A percentile compares a stretch with the other conserved stretches of the same genome.
Conservation (phyloP, 495 filamentous ascomycete species). For the Staphylotrichum tortipilum region DNA sequence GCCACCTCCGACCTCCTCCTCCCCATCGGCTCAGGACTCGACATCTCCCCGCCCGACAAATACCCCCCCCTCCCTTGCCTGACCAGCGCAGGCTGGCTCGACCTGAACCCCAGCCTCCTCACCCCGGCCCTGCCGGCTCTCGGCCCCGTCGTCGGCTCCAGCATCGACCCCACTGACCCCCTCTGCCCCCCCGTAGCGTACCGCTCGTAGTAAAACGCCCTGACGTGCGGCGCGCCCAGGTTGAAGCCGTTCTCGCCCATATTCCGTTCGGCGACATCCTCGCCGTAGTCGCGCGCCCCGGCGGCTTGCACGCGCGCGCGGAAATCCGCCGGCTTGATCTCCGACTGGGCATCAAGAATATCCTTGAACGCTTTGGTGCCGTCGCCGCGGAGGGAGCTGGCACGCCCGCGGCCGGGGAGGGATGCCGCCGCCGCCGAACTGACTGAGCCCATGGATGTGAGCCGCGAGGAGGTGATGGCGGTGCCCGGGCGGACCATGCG, state of each 20-base stretch:
- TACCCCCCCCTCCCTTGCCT: no score
- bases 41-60: no score
- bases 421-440: no score
- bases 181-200: no score
- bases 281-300: slow-evolving; percentile 42
- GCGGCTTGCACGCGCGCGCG: slow-evolving; percentile 36
- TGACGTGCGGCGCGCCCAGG: slow-evolving; percentile 22
- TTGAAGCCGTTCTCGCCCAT: slow-evolving; percentile 30
- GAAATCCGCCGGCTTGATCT: slow-evolving; percentile 38
- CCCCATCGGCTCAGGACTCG: no score
- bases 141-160: no score
- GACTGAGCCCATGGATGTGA: no score
- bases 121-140: not conserved
- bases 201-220: slow-evolving; percentile 28
- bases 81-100: not conserved
- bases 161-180: no score
- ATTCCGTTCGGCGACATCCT: slow-evolving; percentile 50
- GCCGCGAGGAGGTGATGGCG: no score
- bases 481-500: slow-evolving; percentile 9
- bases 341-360: slow-evolving; percentile 44
- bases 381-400: slow-evolving; percentile 18
- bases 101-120: not conserved
- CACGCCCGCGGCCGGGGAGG: no score
- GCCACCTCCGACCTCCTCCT: no score
- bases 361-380: slow-evolving; percentile 32